Percentiles rank a stretch among this genome's conserved stretches.
Conservation (phyloP, 129 eudicot genomes). For the Daucus carota region DNA sequence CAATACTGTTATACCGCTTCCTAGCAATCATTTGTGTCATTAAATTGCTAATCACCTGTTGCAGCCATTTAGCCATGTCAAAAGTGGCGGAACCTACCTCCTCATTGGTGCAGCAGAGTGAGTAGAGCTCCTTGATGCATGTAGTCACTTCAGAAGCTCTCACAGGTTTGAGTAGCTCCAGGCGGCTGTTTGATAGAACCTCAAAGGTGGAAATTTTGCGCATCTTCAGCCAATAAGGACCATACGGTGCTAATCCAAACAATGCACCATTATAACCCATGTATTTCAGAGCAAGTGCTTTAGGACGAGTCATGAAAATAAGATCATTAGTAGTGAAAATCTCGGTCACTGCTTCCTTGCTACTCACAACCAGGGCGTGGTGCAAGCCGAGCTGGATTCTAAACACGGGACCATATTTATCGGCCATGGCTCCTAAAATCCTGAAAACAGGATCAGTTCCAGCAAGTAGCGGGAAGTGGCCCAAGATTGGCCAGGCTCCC, state of each 20-base stretch:
- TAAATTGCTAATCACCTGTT: neutral
- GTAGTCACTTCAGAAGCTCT: slow-evolving; percentile 5
- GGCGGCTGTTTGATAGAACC: slow-evolving; percentile 17
- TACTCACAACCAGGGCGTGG: slow-evolving; percentile 24
- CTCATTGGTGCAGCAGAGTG: slow-evolving; percentile 3
- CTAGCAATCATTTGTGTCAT: slow-evolving; percentile 19
- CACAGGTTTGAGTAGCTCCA: slow-evolving; percentile 10
- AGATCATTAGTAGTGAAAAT: slow-evolving; percentile 11
- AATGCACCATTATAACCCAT: slow-evolving; percentile 21
- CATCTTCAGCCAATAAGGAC: slow-evolving; percentile 16
- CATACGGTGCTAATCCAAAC: slow-evolving; percentile 15
- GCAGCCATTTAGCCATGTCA: neutral
- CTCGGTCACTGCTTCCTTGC: slow-evolving; percentile 16
- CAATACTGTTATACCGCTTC: slow-evolving; percentile 12
- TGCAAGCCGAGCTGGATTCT: slow-evolving; percentile 27
- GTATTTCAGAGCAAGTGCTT: neutral
- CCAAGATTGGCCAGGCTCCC: slow-evolving; percentile 35
- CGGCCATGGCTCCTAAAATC: slow-evolving; percentile 26
- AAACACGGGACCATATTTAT: slow-evolving; percentile 27
- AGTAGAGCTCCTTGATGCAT: slow-evolving; percentile 2
- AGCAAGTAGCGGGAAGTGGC: slow-evolving; percentile 26
- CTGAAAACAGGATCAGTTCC: slow-evolving; percentile 14
- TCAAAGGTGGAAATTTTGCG: slow-evolving; percentile 19
- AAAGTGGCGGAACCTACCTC: neutral
- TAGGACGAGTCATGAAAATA: slow-evolving; percentile 18